Percentiles rank a stretch among this genome's conserved stretches.
Evolutionary conservation across 176 grass and related monocot species (phyloP).

Genomic region (Bonia amplexicaulis): DNA sequence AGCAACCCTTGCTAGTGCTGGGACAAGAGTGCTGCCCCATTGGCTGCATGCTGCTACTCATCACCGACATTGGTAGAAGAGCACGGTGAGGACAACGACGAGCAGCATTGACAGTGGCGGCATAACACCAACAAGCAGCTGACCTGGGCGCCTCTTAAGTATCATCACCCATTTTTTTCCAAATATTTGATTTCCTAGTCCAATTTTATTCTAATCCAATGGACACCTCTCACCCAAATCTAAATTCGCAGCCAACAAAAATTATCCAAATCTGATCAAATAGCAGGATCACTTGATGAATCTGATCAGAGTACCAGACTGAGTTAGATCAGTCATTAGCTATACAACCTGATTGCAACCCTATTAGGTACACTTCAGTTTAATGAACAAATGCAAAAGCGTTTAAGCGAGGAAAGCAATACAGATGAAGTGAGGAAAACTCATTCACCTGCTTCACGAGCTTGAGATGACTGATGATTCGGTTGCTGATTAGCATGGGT

Average conservation of each 20-base stretch:
- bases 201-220: not conserved
- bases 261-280: not conserved
- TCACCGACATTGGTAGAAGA: not conserved
- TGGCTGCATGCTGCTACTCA: not conserved
- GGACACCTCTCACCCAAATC: not conserved
- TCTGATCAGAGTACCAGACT: not conserved
- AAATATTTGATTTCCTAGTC: not conserved
- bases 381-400: constrained; percentile 4
- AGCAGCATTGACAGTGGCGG: not conserved
- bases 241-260: not conserved
- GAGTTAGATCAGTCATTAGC: not conserved
- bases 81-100: not conserved
- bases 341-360: not conserved
- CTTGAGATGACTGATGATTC: constrained; percentile 43
- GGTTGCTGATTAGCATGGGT: constrained; percentile 49
- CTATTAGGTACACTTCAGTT: constrained; percentile 5
- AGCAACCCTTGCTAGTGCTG: not conserved
- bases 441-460: constrained; percentile 44
- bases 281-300: not conserved
- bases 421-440: constrained; percentile 11
- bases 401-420: constrained; percentile 12
- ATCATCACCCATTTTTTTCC: not conserved
- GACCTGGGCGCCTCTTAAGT: not conserved
- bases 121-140: not conserved
- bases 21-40: not conserved